Percentiles rank a stretch among this genome's conserved stretches.
phyloP scores from a whole-genome alignment of 257 asterid genomes.

The Solanum arcanum region DNA sequence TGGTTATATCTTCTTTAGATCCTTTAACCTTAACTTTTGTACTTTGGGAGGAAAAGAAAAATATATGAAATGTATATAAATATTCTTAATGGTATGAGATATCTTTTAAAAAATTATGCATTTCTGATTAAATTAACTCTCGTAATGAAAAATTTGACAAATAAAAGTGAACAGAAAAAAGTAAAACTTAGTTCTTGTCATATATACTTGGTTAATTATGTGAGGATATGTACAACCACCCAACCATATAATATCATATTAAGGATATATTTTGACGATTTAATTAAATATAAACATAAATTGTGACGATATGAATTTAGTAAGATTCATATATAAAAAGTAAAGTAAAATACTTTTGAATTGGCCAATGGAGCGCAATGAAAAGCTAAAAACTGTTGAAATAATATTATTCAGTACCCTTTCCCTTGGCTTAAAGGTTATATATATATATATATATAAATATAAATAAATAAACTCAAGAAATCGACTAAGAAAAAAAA shows the following conservation, averaged over 20 bases:
- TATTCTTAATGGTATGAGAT: background rate
- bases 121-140: background rate
- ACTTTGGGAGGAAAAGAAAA: background rate
- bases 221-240: background rate
- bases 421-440: background rate
- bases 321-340: background rate
- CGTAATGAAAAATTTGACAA: too few species aligned
- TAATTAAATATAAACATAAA: background rate
- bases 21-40: background rate
- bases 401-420: background rate
- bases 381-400: background rate
- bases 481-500: background rate
- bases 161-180: too few species aligned
- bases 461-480: background rate
- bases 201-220: background rate
- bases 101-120: too few species aligned
- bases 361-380: background rate
- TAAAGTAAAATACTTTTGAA: background rate
- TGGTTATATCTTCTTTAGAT: background rate
- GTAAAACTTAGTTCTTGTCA: background rate
- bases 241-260: background rate
- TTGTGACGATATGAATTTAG: background rate
- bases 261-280: background rate
- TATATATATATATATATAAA: too few species aligned
- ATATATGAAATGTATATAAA: too few species aligned